Conservation (phyloP, 768 basidiomycete genomes). For the Hygrophoropsis aurantiaca region DNA sequence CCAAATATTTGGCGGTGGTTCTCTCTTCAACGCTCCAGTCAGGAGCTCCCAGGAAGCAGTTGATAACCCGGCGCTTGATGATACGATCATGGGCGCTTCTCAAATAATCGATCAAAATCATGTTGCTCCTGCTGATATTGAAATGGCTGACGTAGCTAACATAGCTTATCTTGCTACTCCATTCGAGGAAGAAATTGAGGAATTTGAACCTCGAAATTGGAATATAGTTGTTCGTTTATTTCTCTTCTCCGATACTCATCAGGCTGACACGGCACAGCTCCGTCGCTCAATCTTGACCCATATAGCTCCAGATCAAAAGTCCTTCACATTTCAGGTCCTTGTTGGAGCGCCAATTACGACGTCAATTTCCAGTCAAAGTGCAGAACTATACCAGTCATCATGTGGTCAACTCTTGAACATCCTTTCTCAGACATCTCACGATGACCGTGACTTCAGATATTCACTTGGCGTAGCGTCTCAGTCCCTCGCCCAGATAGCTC, state of each 20-base stretch:
- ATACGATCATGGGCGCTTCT: conserved; percentile 11
- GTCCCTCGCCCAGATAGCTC: conserved; percentile 41
- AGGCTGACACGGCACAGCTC: conserved; percentile 39
- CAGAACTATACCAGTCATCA: conserved; percentile 39
- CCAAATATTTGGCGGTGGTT: conserved; percentile 2
- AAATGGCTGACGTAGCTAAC: conserved; percentile 29
- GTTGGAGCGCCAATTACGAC: conserved; percentile 34
- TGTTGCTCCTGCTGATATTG: conserved; percentile 33
- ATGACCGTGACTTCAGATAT: conserved; percentile 16
- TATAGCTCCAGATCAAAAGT: conserved; percentile 33
- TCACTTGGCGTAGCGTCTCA: conserved; percentile 28
- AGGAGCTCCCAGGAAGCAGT: no score
- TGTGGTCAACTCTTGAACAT: conserved; percentile 37
- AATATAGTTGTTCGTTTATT: conserved; percentile 48
- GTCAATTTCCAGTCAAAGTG: conserved; percentile 17
- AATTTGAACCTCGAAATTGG: conserved; percentile 48
- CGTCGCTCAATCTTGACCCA: conserved; percentile 64
- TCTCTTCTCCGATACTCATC: background rate
- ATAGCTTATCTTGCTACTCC: conserved; percentile 6
- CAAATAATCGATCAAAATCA: no score
- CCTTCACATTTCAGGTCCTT: conserved; percentile 54
- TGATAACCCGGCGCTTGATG: conserved; percentile 10
- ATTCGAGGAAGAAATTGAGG: conserved; percentile 31
- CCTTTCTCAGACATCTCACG: conserved; percentile 24
- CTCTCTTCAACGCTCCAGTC: background rate